Evolutionary conservation across 306 rosid genomes (phyloP).

Genomic region (Trichosanthes cucumerina): DNA sequence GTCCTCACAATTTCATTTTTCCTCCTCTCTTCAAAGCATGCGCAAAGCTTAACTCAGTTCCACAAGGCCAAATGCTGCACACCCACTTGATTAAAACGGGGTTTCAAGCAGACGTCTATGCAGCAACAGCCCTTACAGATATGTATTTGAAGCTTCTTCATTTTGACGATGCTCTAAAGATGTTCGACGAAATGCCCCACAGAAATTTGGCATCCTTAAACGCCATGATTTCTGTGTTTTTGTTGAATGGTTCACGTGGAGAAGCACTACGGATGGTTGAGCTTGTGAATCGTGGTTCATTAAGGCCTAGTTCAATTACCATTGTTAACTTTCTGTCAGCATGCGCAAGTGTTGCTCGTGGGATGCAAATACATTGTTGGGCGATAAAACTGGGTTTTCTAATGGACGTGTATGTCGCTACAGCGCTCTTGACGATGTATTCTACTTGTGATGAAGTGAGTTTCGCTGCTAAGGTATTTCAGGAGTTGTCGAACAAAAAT

Average conservation of each 20-base stretch:
- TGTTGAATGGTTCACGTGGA: slow-evolving; percentile 24
- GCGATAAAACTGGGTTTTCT: slow-evolving; percentile 54
- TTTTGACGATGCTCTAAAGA: slow-evolving; percentile 30
- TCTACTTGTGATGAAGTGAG: slow-evolving; percentile 24
- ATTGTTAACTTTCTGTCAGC: slow-evolving; percentile 33
- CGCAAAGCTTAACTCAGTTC: slow-evolving; percentile 26
- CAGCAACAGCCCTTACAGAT: slow-evolving; percentile 43
- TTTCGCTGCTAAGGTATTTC: slow-evolving; percentile 40
- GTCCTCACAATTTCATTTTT: slow-evolving; percentile 41
- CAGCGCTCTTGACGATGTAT: slow-evolving; percentile 50
- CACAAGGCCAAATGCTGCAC: slow-evolving; percentile 36
- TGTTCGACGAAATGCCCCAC: slow-evolving; percentile 56
- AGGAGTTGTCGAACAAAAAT: slow-evolving; percentile 28
- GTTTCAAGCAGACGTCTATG: slow-evolving; percentile 30
- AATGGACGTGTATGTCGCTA: slow-evolving; percentile 44
- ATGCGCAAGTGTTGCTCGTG: slow-evolving; percentile 17
- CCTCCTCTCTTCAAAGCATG: slow-evolving; percentile 73
- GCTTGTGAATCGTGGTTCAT: slow-evolving; percentile 18
- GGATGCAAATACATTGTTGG: slow-evolving; percentile 43
- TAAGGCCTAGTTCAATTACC: slow-evolving; percentile 47
- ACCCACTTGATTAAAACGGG: slow-evolving; percentile 53
- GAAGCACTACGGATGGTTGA: slow-evolving; percentile 30
- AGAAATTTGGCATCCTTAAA: slow-evolving; percentile 40
- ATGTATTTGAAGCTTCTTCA: slow-evolving; percentile 20
- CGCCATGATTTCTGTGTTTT: slow-evolving; percentile 39